Base-by-base conservation (phyloP, 805 yeast species). In the Isabelozyma heimii region DNA sequence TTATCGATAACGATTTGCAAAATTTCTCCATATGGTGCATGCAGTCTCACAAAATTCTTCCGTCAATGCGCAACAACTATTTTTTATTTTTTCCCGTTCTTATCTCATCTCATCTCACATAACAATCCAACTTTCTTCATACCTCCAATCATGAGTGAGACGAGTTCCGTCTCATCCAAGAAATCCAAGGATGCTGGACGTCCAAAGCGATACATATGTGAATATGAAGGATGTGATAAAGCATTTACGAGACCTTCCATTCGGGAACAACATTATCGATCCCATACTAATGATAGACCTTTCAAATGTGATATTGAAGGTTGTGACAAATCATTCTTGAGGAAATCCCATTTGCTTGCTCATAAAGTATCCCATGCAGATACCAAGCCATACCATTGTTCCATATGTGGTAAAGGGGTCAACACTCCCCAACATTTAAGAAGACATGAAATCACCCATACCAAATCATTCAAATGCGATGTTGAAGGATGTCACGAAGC, bases 401-500 rank as follows among this genome's bases (percentile, higher is more conserved):
- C 82, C 0, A 62, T 76, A 1, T 94, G 99, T 62, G 84, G 85
- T 1, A 91, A 90, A 65, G 96, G 97, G 3, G 85, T 88, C 45
- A 85, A 84, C 46, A 79, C 96, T 0, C 65, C 64, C 45, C 98
- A 94, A 67, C 97, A 91, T 60, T 72, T 90, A 48, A 81, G 77
- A 52, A 77, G 97, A 46, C 99, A 94, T 64, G 90, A 85, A 66
- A 77, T 80, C 37, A 86, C 96, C 2, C 98, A 94, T 63, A 82
- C 83, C 4, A 70, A 65, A 47, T 80, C 89, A 1, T 85, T 84
- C 58, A 51, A 54, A 20, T 90, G 97, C 63, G 57, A 77, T 2
- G 71, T 77, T 54, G 84, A 77, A 20, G 81, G 74, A 2, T 94
- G 99, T 60, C 53, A 56, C 0, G 89, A 83, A 55, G 64, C 83